phyloP scores from a whole-genome alignment of 1,284 basidiomycete genomes.

The Fomes fomentarius region DNA sequence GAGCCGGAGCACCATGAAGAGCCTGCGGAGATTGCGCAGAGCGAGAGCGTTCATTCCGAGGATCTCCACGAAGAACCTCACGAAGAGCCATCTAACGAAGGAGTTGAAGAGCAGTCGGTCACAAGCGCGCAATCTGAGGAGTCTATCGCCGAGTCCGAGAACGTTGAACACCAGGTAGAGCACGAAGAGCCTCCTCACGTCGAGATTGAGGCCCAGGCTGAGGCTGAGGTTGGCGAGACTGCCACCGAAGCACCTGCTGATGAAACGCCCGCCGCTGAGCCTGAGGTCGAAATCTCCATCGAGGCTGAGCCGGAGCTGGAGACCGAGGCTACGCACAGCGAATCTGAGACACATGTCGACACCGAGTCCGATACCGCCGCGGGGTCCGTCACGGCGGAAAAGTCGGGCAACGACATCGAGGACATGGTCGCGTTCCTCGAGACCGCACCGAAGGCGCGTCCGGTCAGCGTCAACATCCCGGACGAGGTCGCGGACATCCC shows the following conservation, averaged over 20 bases:
- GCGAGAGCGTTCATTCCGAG: constrained; percentile 4
- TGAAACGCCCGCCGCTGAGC: constrained; percentile 7
- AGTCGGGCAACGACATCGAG: constrained; percentile 50
- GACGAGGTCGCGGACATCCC: constrained; percentile 38
- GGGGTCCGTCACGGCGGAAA: constrained; percentile 24
- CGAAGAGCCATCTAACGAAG: constrained; percentile 2
- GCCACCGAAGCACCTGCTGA: constrained; percentile 4
- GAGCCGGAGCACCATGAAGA: constrained; percentile 23
- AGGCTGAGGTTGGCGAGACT: background rate
- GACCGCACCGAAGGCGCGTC: constrained; percentile 30
- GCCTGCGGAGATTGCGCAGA: constrained; percentile 22
- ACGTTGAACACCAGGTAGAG: background rate
- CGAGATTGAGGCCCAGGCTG: constrained; percentile 8
- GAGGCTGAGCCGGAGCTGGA: constrained; percentile 28
- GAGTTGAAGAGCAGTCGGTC: constrained; percentile 1
- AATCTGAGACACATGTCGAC: constrained; percentile 22
- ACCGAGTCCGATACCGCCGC: constrained; percentile 25
- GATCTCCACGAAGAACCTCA: constrained; percentile 8
- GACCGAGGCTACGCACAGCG: constrained; percentile 25
- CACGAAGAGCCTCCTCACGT: constrained; percentile 1
- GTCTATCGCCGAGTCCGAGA: constrained; percentile 7
- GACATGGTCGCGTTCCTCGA: constrained; percentile 70
- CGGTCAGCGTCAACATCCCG: constrained; percentile 38
- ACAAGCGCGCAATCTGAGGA: background rate
- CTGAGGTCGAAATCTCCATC: background rate